phyloP scores from a whole-genome alignment of 441 rosid genomes.

The Brassica balearica region DNA sequence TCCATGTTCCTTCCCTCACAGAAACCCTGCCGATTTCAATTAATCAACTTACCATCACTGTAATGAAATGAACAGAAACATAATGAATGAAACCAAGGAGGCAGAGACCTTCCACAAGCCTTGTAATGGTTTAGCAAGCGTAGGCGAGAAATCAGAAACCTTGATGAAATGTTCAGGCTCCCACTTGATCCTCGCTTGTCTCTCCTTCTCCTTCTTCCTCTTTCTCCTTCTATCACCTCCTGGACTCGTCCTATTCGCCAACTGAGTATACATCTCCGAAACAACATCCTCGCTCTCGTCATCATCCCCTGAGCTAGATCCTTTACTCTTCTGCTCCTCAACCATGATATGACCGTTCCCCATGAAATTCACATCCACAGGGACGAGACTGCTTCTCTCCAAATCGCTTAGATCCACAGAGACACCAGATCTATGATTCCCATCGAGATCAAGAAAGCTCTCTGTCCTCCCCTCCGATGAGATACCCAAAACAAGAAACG shows the following conservation, averaged over 20 bases:
- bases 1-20: slow-evolving; percentile 67
- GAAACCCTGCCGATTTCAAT: slow-evolving; percentile 64
- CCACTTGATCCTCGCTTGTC: slow-evolving; percentile 72
- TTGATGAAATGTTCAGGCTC: slow-evolving; percentile 88
- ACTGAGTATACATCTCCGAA: slow-evolving; percentile 76
- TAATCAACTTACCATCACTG: slow-evolving; percentile 9
- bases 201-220: slow-evolving; percentile 81
- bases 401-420: slow-evolving; percentile 42
- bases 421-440: slow-evolving; percentile 40
- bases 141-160: slow-evolving; percentile 74
- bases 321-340: slow-evolving; percentile 52
- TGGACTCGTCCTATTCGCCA: slow-evolving; percentile 80
- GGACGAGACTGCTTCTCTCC: slow-evolving; percentile 52
- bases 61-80: too few species aligned
- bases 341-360: slow-evolving; percentile 70
- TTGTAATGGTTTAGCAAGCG: slow-evolving; percentile 73
- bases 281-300: slow-evolving; percentile 55
- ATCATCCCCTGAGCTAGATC: slow-evolving; percentile 54
- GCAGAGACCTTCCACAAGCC: slow-evolving; percentile 89
- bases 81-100: neutral
- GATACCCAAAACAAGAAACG: slow-evolving; percentile 69
- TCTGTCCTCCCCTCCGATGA: slow-evolving; percentile 62
- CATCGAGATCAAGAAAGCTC: slow-evolving; percentile 63
- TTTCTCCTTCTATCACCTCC: slow-evolving; percentile 78
- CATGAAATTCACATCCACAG: slow-evolving; percentile 75